phyloP scores from a whole-genome alignment of 2,329 filamentous ascomycete species.

The Alternaria postmessia region DNA sequence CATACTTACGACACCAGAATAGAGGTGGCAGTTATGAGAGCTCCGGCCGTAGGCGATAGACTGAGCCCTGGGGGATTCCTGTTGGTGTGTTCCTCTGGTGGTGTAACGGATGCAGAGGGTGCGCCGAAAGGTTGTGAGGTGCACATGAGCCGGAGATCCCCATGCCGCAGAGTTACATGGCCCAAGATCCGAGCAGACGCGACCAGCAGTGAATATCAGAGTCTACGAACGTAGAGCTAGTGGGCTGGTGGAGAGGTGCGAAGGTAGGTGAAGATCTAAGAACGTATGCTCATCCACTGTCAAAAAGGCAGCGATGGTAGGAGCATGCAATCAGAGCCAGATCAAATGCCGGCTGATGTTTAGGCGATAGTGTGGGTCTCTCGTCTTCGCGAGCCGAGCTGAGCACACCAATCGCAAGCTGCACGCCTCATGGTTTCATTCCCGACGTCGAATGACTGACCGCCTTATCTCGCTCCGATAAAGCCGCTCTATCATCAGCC shows the following conservation, averaged over 20 bases:
- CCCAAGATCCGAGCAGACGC: background rate
- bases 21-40: background rate
- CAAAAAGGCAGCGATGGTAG: background rate
- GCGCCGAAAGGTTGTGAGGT: background rate
- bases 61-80: background rate
- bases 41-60: background rate
- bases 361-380: constrained; percentile 4
- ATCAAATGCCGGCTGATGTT: background rate
- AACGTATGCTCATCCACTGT: background rate
- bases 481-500: constrained; percentile 19
- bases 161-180: background rate
- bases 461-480: constrained; percentile 25
- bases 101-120: background rate
- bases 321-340: background rate
- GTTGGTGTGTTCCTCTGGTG: background rate
- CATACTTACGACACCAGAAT: background rate
- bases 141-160: background rate
- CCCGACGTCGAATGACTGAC: constrained; percentile 14
- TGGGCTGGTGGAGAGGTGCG: background rate
- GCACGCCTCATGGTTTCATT: constrained; percentile 11
- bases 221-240: background rate
- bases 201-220: background rate
- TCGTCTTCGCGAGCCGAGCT: constrained; percentile 6
- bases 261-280: background rate
- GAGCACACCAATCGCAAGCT: constrained; percentile 10